Evolutionary conservation across 208 protist genomes (phyloP).

Genomic region (Leishmania gerbilli): DNA sequence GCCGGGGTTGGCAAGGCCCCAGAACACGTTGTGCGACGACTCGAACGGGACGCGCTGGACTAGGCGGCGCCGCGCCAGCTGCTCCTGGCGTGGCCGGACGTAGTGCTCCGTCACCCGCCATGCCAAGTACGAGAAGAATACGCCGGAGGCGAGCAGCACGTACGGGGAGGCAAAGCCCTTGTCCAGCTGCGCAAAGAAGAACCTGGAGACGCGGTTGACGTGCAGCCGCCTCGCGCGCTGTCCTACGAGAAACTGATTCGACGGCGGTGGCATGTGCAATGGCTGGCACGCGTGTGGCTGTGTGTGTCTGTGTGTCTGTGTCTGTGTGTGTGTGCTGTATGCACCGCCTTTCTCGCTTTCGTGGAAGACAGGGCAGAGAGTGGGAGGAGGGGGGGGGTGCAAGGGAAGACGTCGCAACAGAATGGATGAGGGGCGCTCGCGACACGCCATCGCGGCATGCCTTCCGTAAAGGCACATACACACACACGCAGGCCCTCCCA

Average conservation of each 20-base stretch:
- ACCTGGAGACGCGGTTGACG: constrained; percentile 62
- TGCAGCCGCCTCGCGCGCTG: constrained; percentile 43
- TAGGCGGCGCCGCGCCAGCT: constrained; percentile 40
- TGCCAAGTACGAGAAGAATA: constrained; percentile 49
- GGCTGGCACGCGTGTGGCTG: neutral
- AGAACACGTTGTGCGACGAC: constrained; percentile 76
- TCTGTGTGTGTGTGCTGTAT: too few relatives aligned
- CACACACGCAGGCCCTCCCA: neutral
- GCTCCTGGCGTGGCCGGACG: constrained; percentile 53
- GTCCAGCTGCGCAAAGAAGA: constrained; percentile 87
- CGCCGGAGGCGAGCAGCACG: constrained; percentile 53
- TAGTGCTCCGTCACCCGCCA: constrained; percentile 69
- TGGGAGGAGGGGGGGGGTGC: neutral
- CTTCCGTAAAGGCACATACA: neutral
- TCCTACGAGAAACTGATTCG: constrained; percentile 33
- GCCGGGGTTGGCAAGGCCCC: constrained; percentile 48
- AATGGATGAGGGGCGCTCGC: neutral
- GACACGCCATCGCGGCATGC: neutral
- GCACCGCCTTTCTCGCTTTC: neutral
- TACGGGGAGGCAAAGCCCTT: constrained; percentile 78
- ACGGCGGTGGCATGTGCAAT: constrained; percentile 15
- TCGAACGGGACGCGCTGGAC: constrained; percentile 67
- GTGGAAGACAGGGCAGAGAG: neutral
- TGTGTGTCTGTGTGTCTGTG: neutral
- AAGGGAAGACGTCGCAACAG: neutral